A percentile compares a stretch with the other conserved stretches of the same genome.
Conservation (phyloP, 2,329 filamentous ascomycete genomes). For the Clarireedia paspali region DNA sequence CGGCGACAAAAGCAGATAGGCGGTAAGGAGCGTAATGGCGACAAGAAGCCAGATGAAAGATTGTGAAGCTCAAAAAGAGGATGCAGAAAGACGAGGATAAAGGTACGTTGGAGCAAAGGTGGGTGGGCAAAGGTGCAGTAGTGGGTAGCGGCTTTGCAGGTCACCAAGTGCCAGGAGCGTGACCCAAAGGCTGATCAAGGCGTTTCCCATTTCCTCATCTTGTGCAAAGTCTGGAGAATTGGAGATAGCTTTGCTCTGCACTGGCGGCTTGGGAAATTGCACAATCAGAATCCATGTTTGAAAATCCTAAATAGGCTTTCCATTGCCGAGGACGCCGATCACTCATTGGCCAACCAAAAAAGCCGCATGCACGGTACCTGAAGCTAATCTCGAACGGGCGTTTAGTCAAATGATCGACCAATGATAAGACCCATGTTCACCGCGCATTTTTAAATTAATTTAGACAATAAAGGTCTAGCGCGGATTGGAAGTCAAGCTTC, state of each 20-base stretch:
- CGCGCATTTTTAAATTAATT: slow-evolving; percentile 5
- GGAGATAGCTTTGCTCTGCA: background rate
- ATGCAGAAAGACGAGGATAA: background rate
- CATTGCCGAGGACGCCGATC: background rate
- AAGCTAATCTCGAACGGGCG: slow-evolving; percentile 12
- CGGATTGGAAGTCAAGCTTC: background rate
- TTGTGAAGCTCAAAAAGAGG: background rate
- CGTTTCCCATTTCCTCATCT: background rate
- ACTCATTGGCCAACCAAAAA: background rate
- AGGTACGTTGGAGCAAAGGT: background rate
- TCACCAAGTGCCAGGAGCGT: background rate
- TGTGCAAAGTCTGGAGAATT: too few species aligned
- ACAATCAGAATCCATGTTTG: background rate
- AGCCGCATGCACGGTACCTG: slow-evolving; percentile 11
- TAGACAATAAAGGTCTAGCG: background rate
- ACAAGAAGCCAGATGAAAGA: slow-evolving; percentile 6
- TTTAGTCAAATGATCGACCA: slow-evolving; percentile 3
- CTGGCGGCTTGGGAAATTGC: slow-evolving; percentile 5
- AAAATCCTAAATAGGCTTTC: background rate
- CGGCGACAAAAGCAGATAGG: background rate
- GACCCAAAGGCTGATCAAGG: background rate
- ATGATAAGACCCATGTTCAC: background rate
- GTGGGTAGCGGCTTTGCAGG: background rate
- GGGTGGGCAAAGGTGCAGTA: background rate
- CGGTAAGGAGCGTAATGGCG: slow-evolving; percentile 10